Conservation (phyloP, 1,284 basidiomycete species). For the Melampsora larici-populina region DNA sequence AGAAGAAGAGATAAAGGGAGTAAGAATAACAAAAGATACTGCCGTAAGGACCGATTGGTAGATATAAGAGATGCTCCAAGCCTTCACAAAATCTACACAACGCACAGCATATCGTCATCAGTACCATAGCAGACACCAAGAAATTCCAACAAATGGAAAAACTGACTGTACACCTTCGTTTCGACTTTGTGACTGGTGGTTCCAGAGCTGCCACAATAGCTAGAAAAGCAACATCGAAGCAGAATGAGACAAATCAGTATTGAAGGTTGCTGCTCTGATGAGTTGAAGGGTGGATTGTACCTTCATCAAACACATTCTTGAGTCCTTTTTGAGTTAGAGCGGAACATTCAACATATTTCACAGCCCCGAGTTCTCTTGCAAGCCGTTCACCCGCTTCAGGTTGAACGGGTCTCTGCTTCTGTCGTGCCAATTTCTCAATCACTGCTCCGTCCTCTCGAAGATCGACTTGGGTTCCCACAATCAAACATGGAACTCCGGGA, state of each 20-base stretch:
- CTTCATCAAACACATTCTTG: slow-evolving; percentile 99
- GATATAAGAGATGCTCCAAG: no score
- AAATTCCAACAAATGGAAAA: background rate
- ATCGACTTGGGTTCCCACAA: slow-evolving; percentile 98
- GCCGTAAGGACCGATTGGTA: no score
- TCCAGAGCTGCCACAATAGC: slow-evolving; percentile 42
- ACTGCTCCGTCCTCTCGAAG: slow-evolving; percentile 88
- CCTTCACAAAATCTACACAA: no score
- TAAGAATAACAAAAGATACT: no score
- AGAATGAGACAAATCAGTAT: background rate
- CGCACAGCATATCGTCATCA: no score
- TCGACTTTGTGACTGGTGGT: slow-evolving; percentile 42
- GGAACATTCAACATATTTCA: slow-evolving; percentile 99
- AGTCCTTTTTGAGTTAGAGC: slow-evolving; percentile 97
- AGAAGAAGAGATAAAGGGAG: no score
- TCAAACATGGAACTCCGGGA: slow-evolving; percentile 98
- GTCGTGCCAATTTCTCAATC: slow-evolving; percentile 87
- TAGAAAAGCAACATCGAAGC: background rate
- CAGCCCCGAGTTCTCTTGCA: slow-evolving; percentile 89
- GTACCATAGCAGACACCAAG: background rate
- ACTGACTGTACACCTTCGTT: slow-evolving; percentile 37
- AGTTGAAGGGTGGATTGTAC: background rate
- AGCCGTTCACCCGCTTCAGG: slow-evolving; percentile 86
- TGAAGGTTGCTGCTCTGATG: background rate
- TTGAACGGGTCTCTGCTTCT: slow-evolving; percentile 90